Base-by-base conservation (phyloP, 306 rosid genomes). In the Gleditsia sinensis region DNA sequence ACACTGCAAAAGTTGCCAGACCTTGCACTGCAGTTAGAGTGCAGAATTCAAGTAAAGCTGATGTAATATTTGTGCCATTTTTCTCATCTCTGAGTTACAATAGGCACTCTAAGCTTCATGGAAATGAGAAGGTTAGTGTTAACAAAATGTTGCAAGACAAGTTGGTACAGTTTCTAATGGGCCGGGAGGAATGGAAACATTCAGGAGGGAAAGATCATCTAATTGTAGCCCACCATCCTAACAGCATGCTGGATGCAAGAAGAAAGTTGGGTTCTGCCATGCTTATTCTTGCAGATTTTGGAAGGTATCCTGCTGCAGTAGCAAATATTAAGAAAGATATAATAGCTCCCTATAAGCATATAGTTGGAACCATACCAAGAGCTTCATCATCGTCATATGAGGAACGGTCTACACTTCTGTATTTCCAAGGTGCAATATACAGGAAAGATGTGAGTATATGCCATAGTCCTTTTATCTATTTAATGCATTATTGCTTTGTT, bases 221-320 rank as follows among this genome's bases (percentile, higher is more conserved):
- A 21, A 65, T 94, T 74, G 83, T 92, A 36, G 94, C 97, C 5
- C 97, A 94, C 88, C 99, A 94, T 81, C 99, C 99, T 51, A 94
- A 94, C 77, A 94, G 97, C 76, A 58, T 94, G 89, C 73, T 94
- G 63, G 88, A 87, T 70, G 93, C 95, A 43, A 88, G 99, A 70
- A 88, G 21, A 67, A 84, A 80, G 34, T 74, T 94, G 80, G 95
- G 93, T 23, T 88, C 99, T 49, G 92, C 97, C 69, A 90, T 90
- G 80, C 92, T 94, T 70, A 88, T 92, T 67, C 97, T 94, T 40
- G 97, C 99, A 20, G 97, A 94, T 88, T 94, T 94, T 55, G 97
- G 99, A 82, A 90, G 99, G 85, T 94, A 94, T 75, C 92, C 96
- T 1, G 79, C 27, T 70, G 90, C 83, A 71, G 63, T 88, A 82